Base-by-base conservation (phyloP, 192 early-diverging fungal genomes). In the Coemansia biformis region DNA sequence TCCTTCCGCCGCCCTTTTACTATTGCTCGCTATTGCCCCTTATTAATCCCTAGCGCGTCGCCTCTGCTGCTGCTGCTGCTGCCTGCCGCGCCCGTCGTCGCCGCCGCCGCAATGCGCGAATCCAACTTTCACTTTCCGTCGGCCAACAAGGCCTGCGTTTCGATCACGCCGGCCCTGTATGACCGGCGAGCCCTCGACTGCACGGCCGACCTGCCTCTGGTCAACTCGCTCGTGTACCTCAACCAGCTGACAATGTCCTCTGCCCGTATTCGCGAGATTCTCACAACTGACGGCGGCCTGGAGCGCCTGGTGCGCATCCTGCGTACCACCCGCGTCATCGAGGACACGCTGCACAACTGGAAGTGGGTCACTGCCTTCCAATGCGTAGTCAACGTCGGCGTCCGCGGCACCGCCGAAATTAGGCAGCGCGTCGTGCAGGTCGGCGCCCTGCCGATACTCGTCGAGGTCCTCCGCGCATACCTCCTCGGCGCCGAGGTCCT, bases 121-220 rank as follows among this genome's bases (percentile, higher is more conserved):
- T 84, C 85, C 55, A 90, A 90, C 58, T 86, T 88, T 59, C 83
- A 82, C 45, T 83, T 83, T 49, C 88, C 86, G 38, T 65, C 77
- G 21, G 82, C 80, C 54, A 87, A 90, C 71, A 83, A 84, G 72
- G 87, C 88, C 8, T 81, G 81, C 16, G 81, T 90, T 14, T 82
- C 81, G 42, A 88, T 90, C 54, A 82, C 85, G 9, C 83, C 82
- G 23, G 79, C 84, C 9, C 77, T 87, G 36, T 97, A 93, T 62
- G 93, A 97, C 71, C 84, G 92, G 59, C 86, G 93, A 56, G 93
- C 91, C n/a, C 80, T 97, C n/a, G 85, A 89, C 59, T 88, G 86
- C 58, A 89, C 91, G 5, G 90, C 90, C 60, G 82, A 83, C 34
- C 71, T 90, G 52, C 83, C 92, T 24, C 80, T 97, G 43, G 83